These are phyloP conservation scores for Morella rubra DNA, from an alignment of 306 rosid species.

Conservation along the genomic window DNA sequence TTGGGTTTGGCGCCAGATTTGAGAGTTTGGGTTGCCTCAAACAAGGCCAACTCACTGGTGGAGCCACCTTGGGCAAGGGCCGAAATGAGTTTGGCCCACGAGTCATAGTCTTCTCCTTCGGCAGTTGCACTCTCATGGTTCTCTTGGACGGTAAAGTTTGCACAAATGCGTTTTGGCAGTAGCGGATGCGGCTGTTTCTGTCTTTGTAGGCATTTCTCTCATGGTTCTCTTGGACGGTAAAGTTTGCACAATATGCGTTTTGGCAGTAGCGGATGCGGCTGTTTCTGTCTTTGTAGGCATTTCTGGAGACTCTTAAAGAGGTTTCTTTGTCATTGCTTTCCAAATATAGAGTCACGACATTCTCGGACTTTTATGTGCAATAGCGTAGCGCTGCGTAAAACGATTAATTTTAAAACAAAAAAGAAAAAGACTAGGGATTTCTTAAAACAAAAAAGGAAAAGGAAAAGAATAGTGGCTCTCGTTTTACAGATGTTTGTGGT, in stretches of 20 bases:
- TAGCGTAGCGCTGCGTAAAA: too few species aligned
- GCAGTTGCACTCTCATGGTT: neutral
- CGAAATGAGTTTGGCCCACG: constrained; percentile 17
- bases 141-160: neutral
- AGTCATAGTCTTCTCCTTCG: neutral
- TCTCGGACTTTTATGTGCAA: too few species aligned
- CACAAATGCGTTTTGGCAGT: neutral
- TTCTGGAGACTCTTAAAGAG: constrained; percentile 19
- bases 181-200: neutral
- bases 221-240: neutral
- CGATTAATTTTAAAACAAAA: too few species aligned
- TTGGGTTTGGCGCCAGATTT: constrained; percentile 33
- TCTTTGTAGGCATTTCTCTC: constrained; percentile 1
- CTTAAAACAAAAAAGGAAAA: too few species aligned
- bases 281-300: constrained; percentile 2
- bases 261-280: neutral
- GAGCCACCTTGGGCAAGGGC: constrained; percentile 29
- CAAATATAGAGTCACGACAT: neutral
- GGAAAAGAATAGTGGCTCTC: too few species aligned
- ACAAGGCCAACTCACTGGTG: neutral
- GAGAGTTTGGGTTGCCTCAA: too few species aligned
- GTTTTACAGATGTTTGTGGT: too few species aligned
- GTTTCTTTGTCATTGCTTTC: constrained; percentile 37
- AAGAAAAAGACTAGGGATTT: too few species aligned
- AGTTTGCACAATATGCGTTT: neutral